phyloP scores from a whole-genome alignment of 441 rosid genomes.

The Omphalea diandra region DNA sequence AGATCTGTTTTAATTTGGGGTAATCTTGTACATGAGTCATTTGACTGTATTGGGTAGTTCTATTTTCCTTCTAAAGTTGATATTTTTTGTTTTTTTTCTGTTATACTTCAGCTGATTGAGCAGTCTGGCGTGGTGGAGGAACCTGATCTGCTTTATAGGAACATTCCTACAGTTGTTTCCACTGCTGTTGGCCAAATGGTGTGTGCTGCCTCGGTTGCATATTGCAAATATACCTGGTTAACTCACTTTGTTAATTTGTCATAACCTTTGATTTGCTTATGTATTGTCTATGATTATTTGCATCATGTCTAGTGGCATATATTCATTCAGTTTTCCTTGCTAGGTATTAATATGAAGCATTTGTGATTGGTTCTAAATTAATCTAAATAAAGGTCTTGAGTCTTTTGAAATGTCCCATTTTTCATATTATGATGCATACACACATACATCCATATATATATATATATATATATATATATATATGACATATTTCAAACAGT shows the following conservation, averaged over 20 bases:
- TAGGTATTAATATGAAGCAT: not conserved
- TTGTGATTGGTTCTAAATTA: not conserved
- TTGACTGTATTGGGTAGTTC: not conserved
- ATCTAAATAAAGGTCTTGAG: not conserved
- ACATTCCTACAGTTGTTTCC: conserved; percentile 42
- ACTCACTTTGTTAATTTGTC: not conserved
- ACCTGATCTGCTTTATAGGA: conserved; percentile 46
- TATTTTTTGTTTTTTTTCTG: conserved; percentile 11
- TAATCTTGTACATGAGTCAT: not conserved
- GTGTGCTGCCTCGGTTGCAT: conserved; percentile 8
- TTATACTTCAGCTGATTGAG: conserved; percentile 54
- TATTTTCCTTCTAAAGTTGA: not conserved
- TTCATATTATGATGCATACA: not conserved
- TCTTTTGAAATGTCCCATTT: not conserved
- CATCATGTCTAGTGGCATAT: not conserved
- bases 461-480: too few relatives aligned
- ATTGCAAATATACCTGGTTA: not conserved
- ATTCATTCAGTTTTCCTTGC: not conserved
- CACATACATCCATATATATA: too few relatives aligned
- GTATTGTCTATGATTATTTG: not conserved
- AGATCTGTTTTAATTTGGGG: not conserved
- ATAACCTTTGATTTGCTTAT: not conserved
- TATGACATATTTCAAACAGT: not conserved
- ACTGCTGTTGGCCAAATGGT: conserved; percentile 88
- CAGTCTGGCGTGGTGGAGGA: conserved; percentile 57